Evolutionary conservation across 257 asterid species (phyloP).

Genomic region (Galeopsis tetrahit): DNA sequence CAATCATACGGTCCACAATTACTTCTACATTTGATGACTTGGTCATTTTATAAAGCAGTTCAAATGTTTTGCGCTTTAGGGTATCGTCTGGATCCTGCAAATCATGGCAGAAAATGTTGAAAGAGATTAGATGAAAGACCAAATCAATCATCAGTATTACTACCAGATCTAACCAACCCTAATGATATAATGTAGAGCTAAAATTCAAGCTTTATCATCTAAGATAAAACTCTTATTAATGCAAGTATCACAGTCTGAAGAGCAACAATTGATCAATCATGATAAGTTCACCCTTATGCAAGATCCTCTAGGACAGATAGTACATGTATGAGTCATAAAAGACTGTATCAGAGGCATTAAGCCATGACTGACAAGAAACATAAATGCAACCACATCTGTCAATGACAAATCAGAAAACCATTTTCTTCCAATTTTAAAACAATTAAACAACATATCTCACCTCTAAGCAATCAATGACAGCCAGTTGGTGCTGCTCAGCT

Average conservation of each 20-base stretch:
- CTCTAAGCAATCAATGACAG: conserved; percentile 99
- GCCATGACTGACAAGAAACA: conserved; percentile 16
- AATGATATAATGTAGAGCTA: background rate
- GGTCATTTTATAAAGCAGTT: conserved; percentile 93
- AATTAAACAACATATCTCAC: conserved; percentile 45
- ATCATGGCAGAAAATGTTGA: conserved; percentile 26
- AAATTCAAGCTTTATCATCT: conserved; percentile 21
- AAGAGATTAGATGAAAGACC: conserved; percentile 26
- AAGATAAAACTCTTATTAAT: background rate
- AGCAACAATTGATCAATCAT: background rate
- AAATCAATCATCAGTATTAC: conserved; percentile 28
- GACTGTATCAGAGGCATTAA: background rate
- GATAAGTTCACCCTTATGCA: conserved; percentile 1
- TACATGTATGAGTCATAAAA: conserved; percentile 4
- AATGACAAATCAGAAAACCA: conserved; percentile 23
- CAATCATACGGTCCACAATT: conserved; percentile 94
- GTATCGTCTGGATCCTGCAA: conserved; percentile 97
- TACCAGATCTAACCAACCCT: conserved; percentile 19
- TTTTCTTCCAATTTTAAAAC: conserved; percentile 17
- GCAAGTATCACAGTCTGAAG: background rate
- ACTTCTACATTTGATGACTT: conserved; percentile 99
- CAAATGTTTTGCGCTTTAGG: conserved; percentile 97
- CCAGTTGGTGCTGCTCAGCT: conserved; percentile 96
- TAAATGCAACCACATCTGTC: conserved; percentile 15
- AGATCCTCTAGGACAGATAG: conserved; percentile 4